A percentile compares a stretch with the other conserved stretches of the same genome.
phyloP scores from a whole-genome alignment of 768 basidiomycete species.

The Amanita pseudoporphyria region DNA sequence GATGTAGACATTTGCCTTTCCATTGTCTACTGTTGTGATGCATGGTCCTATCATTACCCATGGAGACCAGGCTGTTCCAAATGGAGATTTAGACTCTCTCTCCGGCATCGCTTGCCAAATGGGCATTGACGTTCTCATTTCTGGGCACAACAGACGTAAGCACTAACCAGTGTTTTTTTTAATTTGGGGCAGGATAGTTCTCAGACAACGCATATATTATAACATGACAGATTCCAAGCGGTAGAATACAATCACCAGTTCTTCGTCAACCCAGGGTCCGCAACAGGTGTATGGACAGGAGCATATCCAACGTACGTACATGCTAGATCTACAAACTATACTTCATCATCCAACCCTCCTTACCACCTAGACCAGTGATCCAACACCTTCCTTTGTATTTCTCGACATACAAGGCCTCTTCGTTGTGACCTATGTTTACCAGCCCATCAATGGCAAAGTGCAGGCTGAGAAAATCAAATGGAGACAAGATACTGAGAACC shows the following conservation, averaged over 20 bases:
- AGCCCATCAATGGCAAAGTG: conserved; percentile 72
- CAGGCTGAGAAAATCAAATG: conserved; percentile 5
- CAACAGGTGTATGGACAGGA: conserved; percentile 91
- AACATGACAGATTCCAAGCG: conserved; percentile 70
- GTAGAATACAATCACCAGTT: conserved; percentile 86
- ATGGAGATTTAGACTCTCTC: conserved; percentile 87
- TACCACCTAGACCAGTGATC: conserved; percentile 43
- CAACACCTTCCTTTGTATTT: conserved; percentile 89
- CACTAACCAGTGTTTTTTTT: conserved; percentile 6
- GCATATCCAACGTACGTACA: conserved; percentile 51
- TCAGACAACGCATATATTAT: neutral
- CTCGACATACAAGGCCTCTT: conserved; percentile 98
- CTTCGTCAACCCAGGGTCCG: conserved; percentile 94
- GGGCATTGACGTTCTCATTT: conserved; percentile 94
- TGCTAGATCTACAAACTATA: no score
- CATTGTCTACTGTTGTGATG: conserved; percentile 67
- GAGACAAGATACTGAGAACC: conserved; percentile 1
- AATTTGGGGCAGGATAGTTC: neutral
- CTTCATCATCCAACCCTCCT: conserved; percentile 1
- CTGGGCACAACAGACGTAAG: conserved; percentile 90
- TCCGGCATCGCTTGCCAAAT: conserved; percentile 85
- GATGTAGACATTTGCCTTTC: conserved; percentile 60
- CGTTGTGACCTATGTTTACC: conserved; percentile 96
- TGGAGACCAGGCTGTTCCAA: conserved; percentile 89
- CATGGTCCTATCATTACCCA: conserved; percentile 86